Evolutionary conservation across 106 monocot species (phyloP).

Genomic region (Dendrobium chrysotoxum): DNA sequence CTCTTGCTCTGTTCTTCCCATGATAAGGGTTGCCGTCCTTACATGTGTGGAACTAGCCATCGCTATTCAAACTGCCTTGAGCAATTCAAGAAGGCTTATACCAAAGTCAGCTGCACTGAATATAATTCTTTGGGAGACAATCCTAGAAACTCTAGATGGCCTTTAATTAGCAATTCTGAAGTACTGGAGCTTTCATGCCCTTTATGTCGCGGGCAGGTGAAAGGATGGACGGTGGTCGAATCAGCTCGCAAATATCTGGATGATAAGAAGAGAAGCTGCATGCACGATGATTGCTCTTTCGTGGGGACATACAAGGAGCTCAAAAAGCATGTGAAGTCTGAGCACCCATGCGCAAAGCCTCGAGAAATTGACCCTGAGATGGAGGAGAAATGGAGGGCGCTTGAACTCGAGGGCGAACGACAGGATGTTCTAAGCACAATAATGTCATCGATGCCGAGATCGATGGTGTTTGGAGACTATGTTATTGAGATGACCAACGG

Average conservation of each 20-base stretch:
- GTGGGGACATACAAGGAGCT: conserved; percentile 33
- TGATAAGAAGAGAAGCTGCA: conserved; percentile 36
- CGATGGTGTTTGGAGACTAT: conserved; percentile 35
- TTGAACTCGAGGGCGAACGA: conserved; percentile 38
- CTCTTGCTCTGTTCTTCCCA: conserved; percentile 73
- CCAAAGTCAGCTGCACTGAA: neutral
- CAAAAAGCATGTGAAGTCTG: conserved; percentile 22
- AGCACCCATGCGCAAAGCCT: conserved; percentile 28
- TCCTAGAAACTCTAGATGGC: too few species aligned
- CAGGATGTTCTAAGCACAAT: conserved; percentile 44
- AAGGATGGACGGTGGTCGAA: conserved; percentile 50
- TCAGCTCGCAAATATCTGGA: conserved; percentile 36
- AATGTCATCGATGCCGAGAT: conserved; percentile 30
- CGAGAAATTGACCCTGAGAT: conserved; percentile 33
- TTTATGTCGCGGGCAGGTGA: conserved; percentile 47
- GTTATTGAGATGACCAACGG: conserved; percentile 29
- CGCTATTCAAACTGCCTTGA: conserved; percentile 78
- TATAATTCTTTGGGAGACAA: too few species aligned
- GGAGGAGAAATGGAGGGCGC: conserved; percentile 34
- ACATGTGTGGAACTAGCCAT: conserved; percentile 72
- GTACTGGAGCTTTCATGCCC: conserved; percentile 38
- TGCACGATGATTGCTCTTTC: conserved; percentile 35
- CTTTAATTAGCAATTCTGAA: neutral
- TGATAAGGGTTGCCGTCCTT: conserved; percentile 84
- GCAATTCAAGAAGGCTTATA: conserved; percentile 63